A percentile compares a stretch with the other conserved stretches of the same genome.
Evolutionary conservation across 176 grass and related monocot genomes (phyloP).

Genomic region (Musa itinerans): DNA sequence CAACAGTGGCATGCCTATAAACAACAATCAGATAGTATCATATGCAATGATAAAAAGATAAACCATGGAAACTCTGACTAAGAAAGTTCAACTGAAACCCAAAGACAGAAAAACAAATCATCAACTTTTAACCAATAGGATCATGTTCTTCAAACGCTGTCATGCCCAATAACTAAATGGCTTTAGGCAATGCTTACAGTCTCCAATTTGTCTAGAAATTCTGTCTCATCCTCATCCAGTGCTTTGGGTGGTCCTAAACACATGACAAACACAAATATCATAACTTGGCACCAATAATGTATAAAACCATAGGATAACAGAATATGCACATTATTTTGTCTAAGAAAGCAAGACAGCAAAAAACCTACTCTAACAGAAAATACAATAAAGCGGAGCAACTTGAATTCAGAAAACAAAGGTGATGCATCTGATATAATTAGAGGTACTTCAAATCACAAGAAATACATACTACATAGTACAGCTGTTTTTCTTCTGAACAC

Average conservation of each 20-base stretch:
- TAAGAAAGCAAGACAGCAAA: too few relatives aligned
- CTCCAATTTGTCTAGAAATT: constrained; percentile 77
- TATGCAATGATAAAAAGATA: not conserved
- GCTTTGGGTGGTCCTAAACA: constrained; percentile 80
- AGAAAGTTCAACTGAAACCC: not conserved
- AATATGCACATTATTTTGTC: not conserved
- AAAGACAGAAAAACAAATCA: too few relatives aligned
- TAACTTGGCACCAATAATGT: constrained; percentile 6
- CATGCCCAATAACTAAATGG: not conserved
- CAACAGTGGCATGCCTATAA: not conserved
- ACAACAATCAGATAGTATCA: not conserved
- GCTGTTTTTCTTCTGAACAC: not conserved
- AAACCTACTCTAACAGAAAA: too few relatives aligned
- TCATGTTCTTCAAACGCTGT: not conserved
- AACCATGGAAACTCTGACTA: not conserved
- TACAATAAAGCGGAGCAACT: too few relatives aligned
- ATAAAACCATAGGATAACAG: not conserved
- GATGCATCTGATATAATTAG: not conserved
- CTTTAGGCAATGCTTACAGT: constrained; percentile 36
- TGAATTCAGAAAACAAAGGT: not conserved
- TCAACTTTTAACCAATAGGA: not conserved
- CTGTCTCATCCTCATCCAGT: constrained; percentile 85
- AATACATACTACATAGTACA: not conserved
- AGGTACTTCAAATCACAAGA: not conserved
- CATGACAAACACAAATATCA: constrained; percentile 13